phyloP scores from a whole-genome alignment of 2,329 filamentous ascomycete genomes.

The Fusarium napiforme region DNA sequence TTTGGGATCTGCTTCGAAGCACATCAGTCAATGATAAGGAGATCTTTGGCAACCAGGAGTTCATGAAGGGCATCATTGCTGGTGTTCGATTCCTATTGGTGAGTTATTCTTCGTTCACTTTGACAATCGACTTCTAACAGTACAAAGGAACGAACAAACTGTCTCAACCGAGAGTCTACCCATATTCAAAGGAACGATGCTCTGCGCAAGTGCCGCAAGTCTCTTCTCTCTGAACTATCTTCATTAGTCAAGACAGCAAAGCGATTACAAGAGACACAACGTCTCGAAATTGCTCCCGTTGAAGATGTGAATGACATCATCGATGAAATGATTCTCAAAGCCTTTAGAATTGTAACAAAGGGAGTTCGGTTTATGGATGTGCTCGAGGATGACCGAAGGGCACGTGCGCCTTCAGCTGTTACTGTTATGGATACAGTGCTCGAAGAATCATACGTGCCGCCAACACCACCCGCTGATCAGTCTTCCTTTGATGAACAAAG shows the following conservation, averaged over 20 bases:
- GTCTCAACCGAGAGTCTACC: constrained; percentile 82
- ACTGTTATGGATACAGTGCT: constrained; percentile 69
- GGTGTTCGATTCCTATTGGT: constrained; percentile 91
- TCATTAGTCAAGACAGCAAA: constrained; percentile 90
- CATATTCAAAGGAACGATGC: constrained; percentile 80
- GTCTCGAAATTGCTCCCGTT: constrained; percentile 56
- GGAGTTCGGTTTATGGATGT: constrained; percentile 91
- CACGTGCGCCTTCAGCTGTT: constrained; percentile 63
- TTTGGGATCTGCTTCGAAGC: constrained; percentile 79
- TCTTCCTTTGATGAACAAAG: constrained; percentile 58
- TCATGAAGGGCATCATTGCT: constrained; percentile 92
- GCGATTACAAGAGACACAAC: constrained; percentile 79
- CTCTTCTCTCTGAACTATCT: constrained; percentile 88
- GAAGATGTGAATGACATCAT: constrained; percentile 79
- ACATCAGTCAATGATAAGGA: constrained; percentile 79
- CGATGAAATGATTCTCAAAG: constrained; percentile 92
- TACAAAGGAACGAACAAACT: constrained; percentile 83
- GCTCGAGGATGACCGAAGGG: constrained; percentile 72
- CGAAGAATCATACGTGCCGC: constrained; percentile 68
- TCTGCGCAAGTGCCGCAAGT: constrained; percentile 84
- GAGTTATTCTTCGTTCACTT: constrained; percentile 54
- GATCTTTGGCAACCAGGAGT: constrained; percentile 90
- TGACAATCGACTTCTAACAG: background rate
- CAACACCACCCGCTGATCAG: constrained; percentile 71
- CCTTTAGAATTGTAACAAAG: constrained; percentile 92